Evolutionary conservation across 208 protist genomes (phyloP).

Genomic region (Trypanosoma vivax): DNA sequence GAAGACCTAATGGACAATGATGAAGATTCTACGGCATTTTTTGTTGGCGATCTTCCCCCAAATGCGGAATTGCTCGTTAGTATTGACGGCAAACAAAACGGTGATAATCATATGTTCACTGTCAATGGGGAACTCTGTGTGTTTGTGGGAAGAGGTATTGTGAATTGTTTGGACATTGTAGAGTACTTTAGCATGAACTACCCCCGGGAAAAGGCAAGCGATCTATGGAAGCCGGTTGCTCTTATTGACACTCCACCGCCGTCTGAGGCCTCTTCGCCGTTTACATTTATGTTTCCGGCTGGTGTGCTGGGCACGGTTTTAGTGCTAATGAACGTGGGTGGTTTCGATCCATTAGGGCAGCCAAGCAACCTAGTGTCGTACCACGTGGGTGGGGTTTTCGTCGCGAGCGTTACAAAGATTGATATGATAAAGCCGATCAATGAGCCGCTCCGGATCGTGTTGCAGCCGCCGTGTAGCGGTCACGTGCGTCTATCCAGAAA

Average conservation of each 20-base stretch:
- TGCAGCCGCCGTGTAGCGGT: conserved; percentile 2
- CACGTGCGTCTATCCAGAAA: conserved; percentile 10
- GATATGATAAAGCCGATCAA: background rate
- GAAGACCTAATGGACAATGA: background rate
- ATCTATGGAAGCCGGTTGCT: background rate
- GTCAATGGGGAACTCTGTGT: conserved; percentile 18
- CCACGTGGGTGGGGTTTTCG: background rate
- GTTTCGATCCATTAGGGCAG: conserved; percentile 1
- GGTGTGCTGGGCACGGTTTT: conserved; percentile 7
- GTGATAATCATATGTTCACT: conserved; percentile 8
- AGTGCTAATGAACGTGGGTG: conserved; percentile 15
- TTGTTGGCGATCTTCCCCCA: background rate
- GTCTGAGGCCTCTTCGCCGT: background rate
- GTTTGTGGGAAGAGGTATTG: conserved; percentile 9
- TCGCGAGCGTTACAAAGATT: background rate
- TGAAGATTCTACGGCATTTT: background rate
- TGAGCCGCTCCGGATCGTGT: background rate
- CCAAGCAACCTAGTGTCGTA: conserved; percentile 4
- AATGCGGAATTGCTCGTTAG: conserved; percentile 3
- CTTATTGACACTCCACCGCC: background rate
- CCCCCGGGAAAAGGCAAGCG: background rate
- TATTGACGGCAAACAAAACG: background rate
- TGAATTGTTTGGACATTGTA: conserved; percentile 15
- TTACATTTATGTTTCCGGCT: conserved; percentile 10
- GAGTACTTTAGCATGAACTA: background rate